These are phyloP conservation scores for Nepenthes gracilis DNA, from an alignment of 148 eudicot genomes.

Conservation along the genomic window DNA sequence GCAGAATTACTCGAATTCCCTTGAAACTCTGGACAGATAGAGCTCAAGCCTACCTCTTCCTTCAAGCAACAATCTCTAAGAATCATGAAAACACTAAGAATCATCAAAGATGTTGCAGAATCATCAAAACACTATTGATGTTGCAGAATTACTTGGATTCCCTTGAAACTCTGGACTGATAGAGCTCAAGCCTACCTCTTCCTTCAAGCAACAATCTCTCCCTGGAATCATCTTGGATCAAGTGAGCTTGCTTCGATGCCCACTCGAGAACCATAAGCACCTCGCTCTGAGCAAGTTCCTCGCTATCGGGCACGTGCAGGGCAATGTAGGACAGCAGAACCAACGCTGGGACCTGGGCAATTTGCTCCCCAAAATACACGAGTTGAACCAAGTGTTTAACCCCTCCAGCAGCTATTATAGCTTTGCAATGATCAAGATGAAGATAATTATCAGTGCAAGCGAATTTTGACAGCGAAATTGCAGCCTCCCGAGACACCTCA, in stretches of 20 bases:
- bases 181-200: conserved; percentile 65
- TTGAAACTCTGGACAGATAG: conserved; percentile 54
- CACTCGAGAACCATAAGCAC: conserved; percentile 75
- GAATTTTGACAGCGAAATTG: conserved; percentile 56
- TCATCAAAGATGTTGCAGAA: neutral
- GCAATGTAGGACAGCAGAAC: conserved; percentile 59
- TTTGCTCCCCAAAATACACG: conserved; percentile 75
- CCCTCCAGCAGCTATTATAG: conserved; percentile 67
- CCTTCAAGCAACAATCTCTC: conserved; percentile 56
- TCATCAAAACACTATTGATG: neutral
- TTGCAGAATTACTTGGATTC: neutral
- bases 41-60: conserved; percentile 68
- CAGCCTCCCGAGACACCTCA: conserved; percentile 59
- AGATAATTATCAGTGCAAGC: conserved; percentile 67
- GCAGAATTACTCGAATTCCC: neutral
- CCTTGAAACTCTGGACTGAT: conserved; percentile 53
- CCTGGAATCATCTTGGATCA: conserved; percentile 46
- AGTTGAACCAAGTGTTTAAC: conserved; percentile 76
- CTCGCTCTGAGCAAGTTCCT: conserved; percentile 61
- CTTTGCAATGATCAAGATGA: conserved; percentile 73
- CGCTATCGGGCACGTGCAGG: conserved; percentile 69
- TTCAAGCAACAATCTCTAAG: conserved; percentile 10
- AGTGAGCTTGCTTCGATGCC: conserved; percentile 69
- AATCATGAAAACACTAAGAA: neutral
- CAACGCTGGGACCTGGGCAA: conserved; percentile 53